Percentiles rank a stretch among this genome's conserved stretches.
Conservation (phyloP, 2,329 filamentous ascomycete species). For the Ceratocystis papillata region DNA sequence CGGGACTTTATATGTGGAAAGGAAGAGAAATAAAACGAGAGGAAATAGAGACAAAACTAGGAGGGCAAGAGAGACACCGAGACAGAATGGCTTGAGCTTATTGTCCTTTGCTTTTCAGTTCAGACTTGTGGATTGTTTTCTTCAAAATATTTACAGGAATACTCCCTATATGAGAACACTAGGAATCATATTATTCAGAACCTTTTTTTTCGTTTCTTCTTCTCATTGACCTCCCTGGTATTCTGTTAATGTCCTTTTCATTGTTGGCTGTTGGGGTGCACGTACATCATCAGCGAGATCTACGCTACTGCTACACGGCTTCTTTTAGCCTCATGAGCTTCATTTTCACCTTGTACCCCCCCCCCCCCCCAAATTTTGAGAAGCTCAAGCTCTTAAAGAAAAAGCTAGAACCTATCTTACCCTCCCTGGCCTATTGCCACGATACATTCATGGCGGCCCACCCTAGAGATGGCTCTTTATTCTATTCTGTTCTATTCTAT, state of each 20-base stretch:
- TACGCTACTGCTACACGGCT: background rate
- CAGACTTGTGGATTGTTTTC: background rate
- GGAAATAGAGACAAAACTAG: background rate
- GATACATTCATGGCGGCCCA: background rate
- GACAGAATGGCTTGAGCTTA: background rate
- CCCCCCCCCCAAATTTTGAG: background rate
- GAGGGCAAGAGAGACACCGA: constrained; percentile 9
- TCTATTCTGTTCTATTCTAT: constrained; percentile 6
- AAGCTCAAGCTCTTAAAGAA: constrained; percentile 6
- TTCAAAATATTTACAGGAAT: background rate
- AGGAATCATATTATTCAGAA: background rate
- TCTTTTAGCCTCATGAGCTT: background rate
- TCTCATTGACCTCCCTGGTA: background rate
- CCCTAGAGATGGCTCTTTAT: background rate
- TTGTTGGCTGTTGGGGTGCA: background rate
- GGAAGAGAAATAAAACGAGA: background rate
- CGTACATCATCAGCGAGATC: constrained; percentile 10
- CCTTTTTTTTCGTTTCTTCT: constrained; percentile 14
- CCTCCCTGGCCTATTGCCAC: background rate
- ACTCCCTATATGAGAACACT: constrained; percentile 2
- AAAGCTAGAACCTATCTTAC: constrained; percentile 9
- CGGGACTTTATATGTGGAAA: background rate
- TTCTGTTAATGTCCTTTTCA: background rate
- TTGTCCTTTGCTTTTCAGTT: constrained; percentile 6
- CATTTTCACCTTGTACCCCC: constrained; percentile 9